Conservation (phyloP, 257 asterid species). For the Solanum chiquidenum region DNA sequence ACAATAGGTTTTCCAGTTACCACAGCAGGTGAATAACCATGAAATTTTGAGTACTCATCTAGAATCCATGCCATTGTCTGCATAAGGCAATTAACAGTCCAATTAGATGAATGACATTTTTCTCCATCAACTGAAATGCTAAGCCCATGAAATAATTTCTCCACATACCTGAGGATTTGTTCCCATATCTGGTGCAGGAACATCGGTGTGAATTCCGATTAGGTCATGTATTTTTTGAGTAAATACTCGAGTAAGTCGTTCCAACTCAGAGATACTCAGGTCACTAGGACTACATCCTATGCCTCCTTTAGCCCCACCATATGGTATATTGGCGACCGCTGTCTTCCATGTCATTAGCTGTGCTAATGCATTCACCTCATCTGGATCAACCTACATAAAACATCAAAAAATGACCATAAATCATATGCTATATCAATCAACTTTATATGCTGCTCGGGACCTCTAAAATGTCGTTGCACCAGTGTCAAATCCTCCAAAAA, state of each 20-base stretch:
- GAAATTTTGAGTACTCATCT: conserved; percentile 64
- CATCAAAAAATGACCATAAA: neutral
- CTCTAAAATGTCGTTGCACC: neutral
- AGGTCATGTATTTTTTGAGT: conserved; percentile 58
- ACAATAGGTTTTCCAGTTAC: conserved; percentile 63
- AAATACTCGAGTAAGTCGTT: conserved; percentile 51
- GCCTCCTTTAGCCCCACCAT: conserved; percentile 98
- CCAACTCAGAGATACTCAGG: conserved; percentile 62
- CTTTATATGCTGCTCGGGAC: neutral
- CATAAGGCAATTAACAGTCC: neutral
- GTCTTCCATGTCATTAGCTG: conserved; percentile 98
- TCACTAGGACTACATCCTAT: conserved; percentile 80
- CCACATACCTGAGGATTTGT: conserved; percentile 26
- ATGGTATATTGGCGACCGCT: conserved; percentile 91
- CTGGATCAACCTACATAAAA: conserved; percentile 66
- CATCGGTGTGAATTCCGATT: conserved; percentile 48
- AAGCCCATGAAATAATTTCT: neutral
- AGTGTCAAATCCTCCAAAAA: neutral
- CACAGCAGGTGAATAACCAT: conserved; percentile 61
- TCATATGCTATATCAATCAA: neutral
- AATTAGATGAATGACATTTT: neutral
- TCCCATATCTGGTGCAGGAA: conserved; percentile 78
- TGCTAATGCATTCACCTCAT: conserved; percentile 90
- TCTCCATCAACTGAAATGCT: neutral
- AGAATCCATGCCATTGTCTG: conserved; percentile 76